These are phyloP conservation scores for Tinospora cordifolia DNA, from an alignment of 164 flowering plant species.

Conservation along the genomic window DNA sequence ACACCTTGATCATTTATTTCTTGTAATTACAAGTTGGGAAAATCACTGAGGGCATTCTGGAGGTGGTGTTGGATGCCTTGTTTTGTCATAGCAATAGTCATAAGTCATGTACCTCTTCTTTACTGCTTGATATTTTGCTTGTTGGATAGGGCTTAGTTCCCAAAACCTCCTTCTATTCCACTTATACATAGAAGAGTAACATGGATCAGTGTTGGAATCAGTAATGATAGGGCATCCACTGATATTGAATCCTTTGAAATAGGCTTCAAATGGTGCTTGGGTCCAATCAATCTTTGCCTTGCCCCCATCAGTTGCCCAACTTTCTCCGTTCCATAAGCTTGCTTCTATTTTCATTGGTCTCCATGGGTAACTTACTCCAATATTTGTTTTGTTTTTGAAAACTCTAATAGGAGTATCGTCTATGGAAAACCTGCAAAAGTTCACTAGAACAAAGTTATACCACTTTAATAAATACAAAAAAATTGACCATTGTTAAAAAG, in stretches of 20 bases:
- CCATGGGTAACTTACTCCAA: slow-evolving; percentile 48
- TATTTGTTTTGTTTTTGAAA: slow-evolving; percentile 37
- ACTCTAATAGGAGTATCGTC: slow-evolving; percentile 62
- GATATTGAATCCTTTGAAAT: slow-evolving; percentile 35
- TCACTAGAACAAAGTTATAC: too few species aligned
- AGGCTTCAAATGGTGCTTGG: slow-evolving; percentile 48
- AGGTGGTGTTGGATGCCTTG: slow-evolving; percentile 31
- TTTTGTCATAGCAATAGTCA: slow-evolving; percentile 52
- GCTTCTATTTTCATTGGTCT: slow-evolving; percentile 43
- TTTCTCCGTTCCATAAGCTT: slow-evolving; percentile 63
- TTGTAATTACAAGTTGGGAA: neutral
- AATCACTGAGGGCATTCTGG: slow-evolving; percentile 9
- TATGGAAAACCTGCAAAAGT: slow-evolving; percentile 43
- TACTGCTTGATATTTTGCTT: slow-evolving; percentile 17
- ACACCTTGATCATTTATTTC: neutral
- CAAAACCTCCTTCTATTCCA: slow-evolving; percentile 39
- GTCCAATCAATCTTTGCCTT: slow-evolving; percentile 40
- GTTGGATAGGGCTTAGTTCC: slow-evolving; percentile 22
- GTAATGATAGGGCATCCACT: slow-evolving; percentile 35
- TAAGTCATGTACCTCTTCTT: slow-evolving; percentile 34
- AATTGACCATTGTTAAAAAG: neutral
- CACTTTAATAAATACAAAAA: neutral
- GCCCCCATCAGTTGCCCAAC: slow-evolving; percentile 76
- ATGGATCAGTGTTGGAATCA: neutral
- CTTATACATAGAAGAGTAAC: slow-evolving; percentile 27